A percentile compares a stretch with the other conserved stretches of the same genome.
phyloP scores from a whole-genome alignment of 805 yeast genomes.

The Candida parachauliodes region DNA sequence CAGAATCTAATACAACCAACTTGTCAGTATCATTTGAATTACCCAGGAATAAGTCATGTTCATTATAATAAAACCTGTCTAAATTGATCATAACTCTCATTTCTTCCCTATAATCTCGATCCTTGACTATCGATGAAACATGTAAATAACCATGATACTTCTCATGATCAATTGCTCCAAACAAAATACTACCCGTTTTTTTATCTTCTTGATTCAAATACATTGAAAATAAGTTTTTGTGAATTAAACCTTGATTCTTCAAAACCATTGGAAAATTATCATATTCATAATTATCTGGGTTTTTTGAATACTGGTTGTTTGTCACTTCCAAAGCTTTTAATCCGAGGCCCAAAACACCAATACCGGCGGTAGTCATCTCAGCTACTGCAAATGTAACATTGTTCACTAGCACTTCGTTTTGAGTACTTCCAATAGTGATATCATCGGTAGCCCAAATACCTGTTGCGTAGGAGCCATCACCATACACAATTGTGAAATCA shows the following conservation, averaged over 20 bases:
- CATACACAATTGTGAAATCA: slow-evolving; percentile 26
- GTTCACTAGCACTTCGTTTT: slow-evolving; percentile 1
- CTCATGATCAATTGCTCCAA: slow-evolving; percentile 27
- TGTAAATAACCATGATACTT: slow-evolving; percentile 20
- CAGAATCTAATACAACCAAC: slow-evolving; percentile 28
- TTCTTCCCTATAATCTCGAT: slow-evolving; percentile 4
- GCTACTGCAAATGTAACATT: slow-evolving; percentile 14
- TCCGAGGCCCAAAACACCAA: slow-evolving; percentile 27
- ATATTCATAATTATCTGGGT: slow-evolving; percentile 13
- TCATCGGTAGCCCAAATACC: slow-evolving; percentile 45
- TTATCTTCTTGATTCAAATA: slow-evolving; percentile 22
- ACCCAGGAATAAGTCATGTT: neutral
- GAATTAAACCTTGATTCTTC: slow-evolving; percentile 27
- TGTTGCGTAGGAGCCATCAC: slow-evolving; percentile 45
- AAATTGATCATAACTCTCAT: slow-evolving; percentile 41
- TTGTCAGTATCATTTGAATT: neutral
- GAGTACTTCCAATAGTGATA: slow-evolving; percentile 10
- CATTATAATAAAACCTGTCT: slow-evolving; percentile 14
- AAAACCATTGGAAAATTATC: slow-evolving; percentile 31
- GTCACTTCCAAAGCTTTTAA: slow-evolving; percentile 11
- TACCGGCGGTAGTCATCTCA: slow-evolving; percentile 11
- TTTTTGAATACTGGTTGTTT: slow-evolving; percentile 14
- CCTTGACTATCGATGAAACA: neutral
- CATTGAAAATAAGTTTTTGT: slow-evolving; percentile 30
- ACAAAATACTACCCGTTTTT: slow-evolving; percentile 20